Evolutionary conservation across 2,329 filamentous ascomycete species (phyloP), one percentile per base, ranked within the genome.

Genomic region (Arthrobotrys iridis): DNA sequence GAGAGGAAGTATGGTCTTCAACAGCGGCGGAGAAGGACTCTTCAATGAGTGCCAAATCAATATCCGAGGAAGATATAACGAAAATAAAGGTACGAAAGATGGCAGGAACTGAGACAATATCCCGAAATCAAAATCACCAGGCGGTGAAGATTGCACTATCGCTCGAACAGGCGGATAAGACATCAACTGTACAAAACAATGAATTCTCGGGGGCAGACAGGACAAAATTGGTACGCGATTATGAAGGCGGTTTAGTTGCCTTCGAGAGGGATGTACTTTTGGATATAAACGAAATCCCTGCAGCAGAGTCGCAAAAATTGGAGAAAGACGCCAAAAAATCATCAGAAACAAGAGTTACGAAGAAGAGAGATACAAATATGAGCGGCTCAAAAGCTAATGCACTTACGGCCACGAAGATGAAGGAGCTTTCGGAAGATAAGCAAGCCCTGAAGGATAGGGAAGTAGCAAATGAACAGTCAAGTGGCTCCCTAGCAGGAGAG

Each of bases 261-360:
- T 75, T 33, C n/a, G 50, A 59, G 0, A 18, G 26, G 1, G 26
- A 68, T 15, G 50, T 48, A 0, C 71, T 75, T 10, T 11, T 26
- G 10, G 22, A 58, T 37, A 59, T 75, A 6, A 46, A 62, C 10
- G 71, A 74, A n/a, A 10, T 50, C 2, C 8, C 26, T 10, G 8
- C 24, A 13, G 1, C 24, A 63, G 5, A 41, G 15, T 11, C 30
- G 33, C 26, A 20, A n/a, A 6, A 8, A 24, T 15, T 30, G 22
- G 33, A 22, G 20, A 24, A 15, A 26, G n/a, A n/a, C n/a, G 3
- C 43, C 2, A 26, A 35, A 15, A 30, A 20, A 8, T 15, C 2
- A 20, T 3, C 26, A n/a, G 15, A 33, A 7, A 52, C 2, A 2
- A 33, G 7, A 20, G 35, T 40, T 15, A 4, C 4, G 11, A 40